Evolutionary conservation across 148 eudicot species (phyloP), one percentile per base, ranked within the genome.

Genomic region (Oxyria digyna): DNA sequence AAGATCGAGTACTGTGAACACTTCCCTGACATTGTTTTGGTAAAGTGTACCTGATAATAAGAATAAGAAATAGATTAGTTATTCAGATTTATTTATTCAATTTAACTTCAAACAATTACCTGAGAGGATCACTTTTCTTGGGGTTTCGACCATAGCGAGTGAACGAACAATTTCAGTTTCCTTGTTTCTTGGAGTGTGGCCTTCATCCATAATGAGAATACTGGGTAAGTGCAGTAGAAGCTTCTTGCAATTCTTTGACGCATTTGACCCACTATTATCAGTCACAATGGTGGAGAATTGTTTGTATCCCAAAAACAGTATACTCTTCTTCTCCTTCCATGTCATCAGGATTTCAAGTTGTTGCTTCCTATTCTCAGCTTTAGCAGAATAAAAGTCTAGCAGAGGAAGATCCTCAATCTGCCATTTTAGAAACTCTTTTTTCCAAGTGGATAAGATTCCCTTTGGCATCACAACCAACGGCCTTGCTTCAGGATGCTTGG

Each of bases 21-120:
- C 96, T 67, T 92, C 96, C 43, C 77, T 83, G 21, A 92, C 96
- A 43, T 87, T 93, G 73, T 92, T 92, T 43, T 92, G 98, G 57
- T 89, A 92, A n/a, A 92, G 83, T 0, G 98, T 92, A 14, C 98
- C 98, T n/a, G n/a, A n/a, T n/a, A n/a, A n/a, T n/a, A n/a, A n/a
- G n/a, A n/a, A n/a, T n/a, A n/a, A n/a, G n/a, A n/a, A n/a, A n/a
- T n/a, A n/a, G n/a, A n/a, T n/a, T n/a, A n/a, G n/a, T n/a, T n/a
- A n/a, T n/a, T n/a, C n/a, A n/a, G n/a, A n/a, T n/a, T n/a, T n/a
- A n/a, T n/a, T n/a, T n/a, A n/a, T n/a, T n/a, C n/a, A n/a, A n/a
- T n/a, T n/a, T n/a, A n/a, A n/a, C n/a, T n/a, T n/a, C n/a, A n/a
- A n/a, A n/a, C n/a, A n/a, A n/a, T n/a, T n/a, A n/a, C n/a, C n/a